phyloP scores from a whole-genome alignment of 129 eudicot genomes.

The Flaveria bidentis region DNA sequence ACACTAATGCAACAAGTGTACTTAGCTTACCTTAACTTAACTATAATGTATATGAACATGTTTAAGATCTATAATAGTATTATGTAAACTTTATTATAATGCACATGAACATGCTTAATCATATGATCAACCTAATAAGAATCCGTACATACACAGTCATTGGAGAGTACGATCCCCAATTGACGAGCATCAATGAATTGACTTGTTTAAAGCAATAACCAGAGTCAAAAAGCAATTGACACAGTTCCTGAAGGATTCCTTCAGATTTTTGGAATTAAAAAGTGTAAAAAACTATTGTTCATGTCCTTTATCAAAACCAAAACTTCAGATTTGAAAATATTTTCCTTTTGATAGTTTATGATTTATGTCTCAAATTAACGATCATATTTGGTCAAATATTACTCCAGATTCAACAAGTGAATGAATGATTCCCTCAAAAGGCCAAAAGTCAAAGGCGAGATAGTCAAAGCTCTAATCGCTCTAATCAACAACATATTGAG shows the following conservation, averaged over 20 bases:
- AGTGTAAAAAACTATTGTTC: not conserved
- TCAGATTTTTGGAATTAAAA: not conserved
- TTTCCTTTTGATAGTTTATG: not conserved
- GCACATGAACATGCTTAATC: not conserved
- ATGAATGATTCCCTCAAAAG: not conserved
- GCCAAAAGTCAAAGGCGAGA: slow-evolving; percentile 9
- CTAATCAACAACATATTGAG: slow-evolving; percentile 11
- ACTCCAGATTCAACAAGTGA: slow-evolving; percentile 1
- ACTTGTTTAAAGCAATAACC: slow-evolving; percentile 24
- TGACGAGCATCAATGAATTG: slow-evolving; percentile 9
- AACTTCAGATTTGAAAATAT: slow-evolving; percentile 5
- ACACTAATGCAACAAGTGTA: not conserved
- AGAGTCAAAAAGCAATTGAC: slow-evolving; percentile 27
- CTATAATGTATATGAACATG: not conserved
- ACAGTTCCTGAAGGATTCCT: slow-evolving; percentile 10
- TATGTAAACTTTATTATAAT: not conserved
- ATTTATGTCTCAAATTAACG: not conserved
- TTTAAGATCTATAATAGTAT: not conserved
- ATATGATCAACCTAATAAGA: not conserved
- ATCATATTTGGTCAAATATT: not conserved
- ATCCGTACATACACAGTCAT: slow-evolving; percentile 11
- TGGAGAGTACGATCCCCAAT: slow-evolving; percentile 13
- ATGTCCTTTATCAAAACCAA: not conserved
- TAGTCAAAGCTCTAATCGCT: slow-evolving; percentile 11
- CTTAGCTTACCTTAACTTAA: not conserved